A percentile compares a stretch with the other conserved stretches of the same genome.
These are phyloP conservation scores for Coemansia sp. DNA, from an alignment of 192 early-diverging fungal genomes.

Conservation along the genomic window DNA sequence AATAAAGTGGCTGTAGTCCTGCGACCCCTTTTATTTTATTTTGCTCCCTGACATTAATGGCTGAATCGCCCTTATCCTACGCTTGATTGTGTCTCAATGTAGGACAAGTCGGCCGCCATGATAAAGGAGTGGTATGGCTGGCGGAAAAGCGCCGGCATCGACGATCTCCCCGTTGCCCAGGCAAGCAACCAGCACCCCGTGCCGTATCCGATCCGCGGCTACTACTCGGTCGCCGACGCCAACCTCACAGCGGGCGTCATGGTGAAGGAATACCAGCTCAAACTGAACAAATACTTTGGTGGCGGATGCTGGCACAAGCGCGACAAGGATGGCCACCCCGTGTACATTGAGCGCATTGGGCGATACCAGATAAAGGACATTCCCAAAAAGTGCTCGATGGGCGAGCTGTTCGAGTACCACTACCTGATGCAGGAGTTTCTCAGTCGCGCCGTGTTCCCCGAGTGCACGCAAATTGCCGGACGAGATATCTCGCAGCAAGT, in stretches of 20 bases:
- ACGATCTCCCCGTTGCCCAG: slow-evolving; percentile 62
- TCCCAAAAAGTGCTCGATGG: slow-evolving; percentile 61
- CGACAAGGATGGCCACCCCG: slow-evolving; percentile 87
- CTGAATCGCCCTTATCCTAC: no score
- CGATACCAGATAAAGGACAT: slow-evolving; percentile 67
- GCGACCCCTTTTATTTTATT: background rate
- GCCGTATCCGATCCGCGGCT: slow-evolving; percentile 71
- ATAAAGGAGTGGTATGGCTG: slow-evolving; percentile 63
- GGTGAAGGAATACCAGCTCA: slow-evolving; percentile 67
- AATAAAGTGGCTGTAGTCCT: background rate
- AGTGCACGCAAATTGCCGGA: slow-evolving; percentile 73
- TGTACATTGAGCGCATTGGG: slow-evolving; percentile 93
- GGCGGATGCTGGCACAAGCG: slow-evolving; percentile 82
- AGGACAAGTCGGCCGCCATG: slow-evolving; percentile 66
- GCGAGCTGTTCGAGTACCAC: slow-evolving; percentile 70
- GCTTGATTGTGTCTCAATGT: slow-evolving; percentile 1
- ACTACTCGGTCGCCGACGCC: slow-evolving; percentile 62
- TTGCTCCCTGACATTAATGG: background rate
- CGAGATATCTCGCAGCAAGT: slow-evolving; percentile 77
- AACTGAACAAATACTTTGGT: slow-evolving; percentile 67
- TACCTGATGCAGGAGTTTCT: slow-evolving; percentile 73
- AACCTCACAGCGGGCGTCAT: slow-evolving; percentile 63
- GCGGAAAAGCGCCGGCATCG: slow-evolving; percentile 63
- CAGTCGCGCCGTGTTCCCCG: slow-evolving; percentile 71
- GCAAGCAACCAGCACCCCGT: slow-evolving; percentile 61